A percentile compares a stretch with the other conserved stretches of the same genome.
Evolutionary conservation across 1,139 yeast species (phyloP).

Genomic region (Kodamaea sp.): DNA sequence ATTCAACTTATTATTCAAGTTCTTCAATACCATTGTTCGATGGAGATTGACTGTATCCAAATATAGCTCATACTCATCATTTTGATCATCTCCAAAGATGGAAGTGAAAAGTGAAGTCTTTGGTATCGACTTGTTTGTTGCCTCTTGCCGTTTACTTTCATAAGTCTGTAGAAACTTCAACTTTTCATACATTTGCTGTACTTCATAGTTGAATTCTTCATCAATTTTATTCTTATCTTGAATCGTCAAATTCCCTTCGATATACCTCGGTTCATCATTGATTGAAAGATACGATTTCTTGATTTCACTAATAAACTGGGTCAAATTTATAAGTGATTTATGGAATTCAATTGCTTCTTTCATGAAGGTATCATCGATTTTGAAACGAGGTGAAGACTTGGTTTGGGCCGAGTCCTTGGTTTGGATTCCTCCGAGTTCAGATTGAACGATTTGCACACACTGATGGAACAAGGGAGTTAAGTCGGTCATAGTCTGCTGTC

Average conservation of each 20-base stretch:
- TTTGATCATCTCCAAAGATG: conserved; percentile 26
- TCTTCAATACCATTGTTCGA: conserved; percentile 38
- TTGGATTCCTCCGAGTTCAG: conserved; percentile 20
- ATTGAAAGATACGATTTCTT: conserved; percentile 44
- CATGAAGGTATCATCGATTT: conserved; percentile 47
- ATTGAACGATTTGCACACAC: conserved; percentile 43
- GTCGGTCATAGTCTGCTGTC: conserved; percentile 43
- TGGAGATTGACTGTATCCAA: conserved; percentile 26
- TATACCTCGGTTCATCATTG: conserved; percentile 23
- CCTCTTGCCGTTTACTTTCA: conserved; percentile 41
- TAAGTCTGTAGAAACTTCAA: conserved; percentile 48
- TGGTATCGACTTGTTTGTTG: conserved; percentile 14
- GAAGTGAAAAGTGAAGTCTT: conserved; percentile 23
- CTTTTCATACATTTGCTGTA: conserved; percentile 50
- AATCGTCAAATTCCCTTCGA: conserved; percentile 26
- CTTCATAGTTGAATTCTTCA: conserved; percentile 48
- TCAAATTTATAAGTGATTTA: conserved; percentile 35
- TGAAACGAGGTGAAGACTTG: conserved; percentile 10
- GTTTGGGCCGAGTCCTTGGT: conserved; percentile 10
- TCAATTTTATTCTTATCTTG: conserved; percentile 54
- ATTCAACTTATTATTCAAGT: conserved; percentile 35
- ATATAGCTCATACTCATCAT: conserved; percentile 28
- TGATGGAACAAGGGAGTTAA: conserved; percentile 50
- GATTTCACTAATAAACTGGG: conserved; percentile 36
- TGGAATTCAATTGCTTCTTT: conserved; percentile 49